Evolutionary conservation across 257 asterid genomes (phyloP), one percentile per base, ranked within the genome.

Genomic region (Cordia subcordata): DNA sequence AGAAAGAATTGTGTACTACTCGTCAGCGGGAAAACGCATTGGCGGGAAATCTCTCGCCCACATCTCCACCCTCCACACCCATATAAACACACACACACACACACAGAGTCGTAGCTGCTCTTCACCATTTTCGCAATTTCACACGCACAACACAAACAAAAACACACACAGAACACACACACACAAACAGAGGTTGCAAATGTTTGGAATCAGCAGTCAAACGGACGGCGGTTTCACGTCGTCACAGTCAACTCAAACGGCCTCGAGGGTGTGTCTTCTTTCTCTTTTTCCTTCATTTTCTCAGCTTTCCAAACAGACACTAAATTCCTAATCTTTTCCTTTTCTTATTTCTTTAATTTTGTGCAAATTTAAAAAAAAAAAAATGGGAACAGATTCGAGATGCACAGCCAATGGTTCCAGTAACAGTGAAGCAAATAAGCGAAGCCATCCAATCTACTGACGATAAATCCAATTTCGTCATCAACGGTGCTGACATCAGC

Each of bases 401-500:
- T 68, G 56, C 59, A 14, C 87, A 80, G 60, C 86, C 94, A 39
- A 75, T 87, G 94, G 66, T 67, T 67, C 95, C 96, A 2, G 78
- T 73, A 23, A 87, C 98, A 8, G 90, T 85, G 81, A 90, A 87
- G 80, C 95, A 85, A 72, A 78, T 90, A 17, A 49, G 58, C 11
- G 89, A 72, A 54, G 90, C 94, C 45, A 63, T 53, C 22, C 77
- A 77, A 15, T 79, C 97, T 5, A 32, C 69, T 5, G 81, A 72
- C 40, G 90, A 81, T 65, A 87, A 85, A 57, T 61, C 91, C 1
- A 74, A 46, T 74, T 83, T 78, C 61, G 57, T 68, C 52, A 74
- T 87, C 35, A 86, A 83, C 22, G 91, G 91, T 1, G 73, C 76
- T 61, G 80, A 68, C 60, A 94, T 87, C 32, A 75, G 70, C 63